phyloP scores from a whole-genome alignment of 1,139 yeast species.

The Candida pseudoviswanathii region DNA sequence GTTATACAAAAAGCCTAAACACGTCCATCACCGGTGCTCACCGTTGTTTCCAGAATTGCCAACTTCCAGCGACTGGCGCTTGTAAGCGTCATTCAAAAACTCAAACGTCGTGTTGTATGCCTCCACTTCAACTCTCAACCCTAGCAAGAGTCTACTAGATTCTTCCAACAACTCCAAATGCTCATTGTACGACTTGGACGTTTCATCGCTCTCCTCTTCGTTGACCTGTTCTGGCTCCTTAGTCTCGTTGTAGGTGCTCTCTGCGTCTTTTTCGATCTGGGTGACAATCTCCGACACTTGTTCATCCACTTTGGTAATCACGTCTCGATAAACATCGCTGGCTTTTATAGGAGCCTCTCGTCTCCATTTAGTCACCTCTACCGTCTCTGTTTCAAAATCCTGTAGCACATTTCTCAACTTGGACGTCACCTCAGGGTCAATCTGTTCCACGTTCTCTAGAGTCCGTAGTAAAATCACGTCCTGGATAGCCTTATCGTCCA shows the following conservation, averaged over 20 bases:
- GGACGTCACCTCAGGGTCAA: slow-evolving; percentile 59
- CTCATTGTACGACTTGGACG: slow-evolving; percentile 29
- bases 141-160: slow-evolving; percentile 35
- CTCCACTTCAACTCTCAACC: slow-evolving; percentile 33
- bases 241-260: no score
- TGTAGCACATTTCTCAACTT: slow-evolving; percentile 52
- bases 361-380: slow-evolving; percentile 52
- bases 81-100: slow-evolving; percentile 30
- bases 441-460: slow-evolving; percentile 57
- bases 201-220: slow-evolving; percentile 19
- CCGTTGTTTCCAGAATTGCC: no score
- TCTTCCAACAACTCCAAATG: slow-evolving; percentile 25
- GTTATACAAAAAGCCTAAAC: no score
- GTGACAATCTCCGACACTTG: slow-evolving; percentile 27
- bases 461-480: slow-evolving; percentile 37
- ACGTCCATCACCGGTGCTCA: no score
- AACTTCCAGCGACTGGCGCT: slow-evolving; percentile 9
- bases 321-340: slow-evolving; percentile 26
- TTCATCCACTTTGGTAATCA: slow-evolving; percentile 32
- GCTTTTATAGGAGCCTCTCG: slow-evolving; percentile 51
- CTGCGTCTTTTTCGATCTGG: slow-evolving; percentile 15
- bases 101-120: slow-evolving; percentile 31
- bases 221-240: not conserved
- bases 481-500: slow-evolving; percentile 12
- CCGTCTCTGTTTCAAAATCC: slow-evolving; percentile 60